A percentile compares a stretch with the other conserved stretches of the same genome.
Evolutionary conservation across 2,329 filamentous ascomycete genomes (phyloP).

Genomic region (Aureobasidium vineae): DNA sequence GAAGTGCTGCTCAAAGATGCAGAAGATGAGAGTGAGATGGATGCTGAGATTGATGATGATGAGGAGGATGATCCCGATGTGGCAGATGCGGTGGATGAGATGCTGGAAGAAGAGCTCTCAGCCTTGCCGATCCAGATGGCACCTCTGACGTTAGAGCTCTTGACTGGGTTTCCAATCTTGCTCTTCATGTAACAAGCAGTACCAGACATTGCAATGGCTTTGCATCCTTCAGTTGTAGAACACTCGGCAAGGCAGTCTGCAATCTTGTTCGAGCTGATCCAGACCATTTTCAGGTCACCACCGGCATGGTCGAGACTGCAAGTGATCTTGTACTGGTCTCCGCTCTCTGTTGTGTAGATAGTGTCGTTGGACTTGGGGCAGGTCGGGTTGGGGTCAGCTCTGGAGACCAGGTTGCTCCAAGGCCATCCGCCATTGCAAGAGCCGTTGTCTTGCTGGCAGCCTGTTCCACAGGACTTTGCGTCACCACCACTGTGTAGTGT

Average conservation of each 20-base stretch:
- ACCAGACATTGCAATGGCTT: constrained; percentile 25
- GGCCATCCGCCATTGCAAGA: constrained; percentile 1
- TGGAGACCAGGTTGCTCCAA: background rate
- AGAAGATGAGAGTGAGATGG: background rate
- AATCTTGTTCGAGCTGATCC: constrained; percentile 27
- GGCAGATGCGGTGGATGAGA: background rate
- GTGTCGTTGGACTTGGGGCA: constrained; percentile 33
- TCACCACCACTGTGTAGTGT: background rate
- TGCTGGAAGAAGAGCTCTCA: background rate
- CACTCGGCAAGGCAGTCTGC: constrained; percentile 26
- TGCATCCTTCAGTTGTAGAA: constrained; percentile 13
- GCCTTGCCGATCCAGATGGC: constrained; percentile 11
- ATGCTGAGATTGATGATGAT: no score
- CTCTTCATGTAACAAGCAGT: constrained; percentile 29
- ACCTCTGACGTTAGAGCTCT: constrained; percentile 3
- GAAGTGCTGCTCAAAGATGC: constrained; percentile 3
- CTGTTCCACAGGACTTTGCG: background rate
- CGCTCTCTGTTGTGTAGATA: constrained; percentile 31
- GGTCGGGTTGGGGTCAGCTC: constrained; percentile 22
- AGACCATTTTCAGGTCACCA: constrained; percentile 31
- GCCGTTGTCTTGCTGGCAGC: constrained; percentile 5
- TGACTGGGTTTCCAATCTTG: constrained; percentile 9
- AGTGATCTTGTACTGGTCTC: constrained; percentile 32
- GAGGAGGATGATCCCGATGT: background rate
- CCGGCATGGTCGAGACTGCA: constrained; percentile 34